Percentiles rank a stretch among this genome's conserved stretches.
phyloP scores from a whole-genome alignment of 23 red algal genomes.

The Porphyridium purpureum region DNA sequence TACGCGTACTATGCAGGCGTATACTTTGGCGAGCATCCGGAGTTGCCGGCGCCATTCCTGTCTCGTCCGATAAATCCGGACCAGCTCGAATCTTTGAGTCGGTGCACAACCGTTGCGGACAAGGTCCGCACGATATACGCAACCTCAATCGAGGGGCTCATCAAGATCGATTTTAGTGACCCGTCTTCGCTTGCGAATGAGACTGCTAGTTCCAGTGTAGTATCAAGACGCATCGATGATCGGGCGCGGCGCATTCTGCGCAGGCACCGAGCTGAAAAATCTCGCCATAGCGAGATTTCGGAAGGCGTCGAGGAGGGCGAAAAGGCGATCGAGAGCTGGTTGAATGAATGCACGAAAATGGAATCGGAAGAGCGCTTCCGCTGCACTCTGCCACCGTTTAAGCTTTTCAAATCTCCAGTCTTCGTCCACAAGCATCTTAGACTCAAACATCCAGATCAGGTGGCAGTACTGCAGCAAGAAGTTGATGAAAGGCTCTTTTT shows the following conservation, averaged over 20 bases:
- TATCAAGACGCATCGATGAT: slow-evolving; percentile 37
- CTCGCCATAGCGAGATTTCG: slow-evolving; percentile 4
- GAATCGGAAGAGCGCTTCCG: slow-evolving; percentile 31
- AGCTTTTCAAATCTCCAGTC: slow-evolving; percentile 37
- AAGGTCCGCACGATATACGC: no score
- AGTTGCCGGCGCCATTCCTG: no score
- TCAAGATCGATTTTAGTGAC: no score
- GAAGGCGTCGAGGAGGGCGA: slow-evolving; percentile 14
- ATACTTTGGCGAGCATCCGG: no score
- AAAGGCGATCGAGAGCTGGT: slow-evolving; percentile 6
- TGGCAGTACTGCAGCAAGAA: slow-evolving; percentile 15
- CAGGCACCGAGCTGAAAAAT: slow-evolving; percentile 12
- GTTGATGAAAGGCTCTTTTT: slow-evolving; percentile 11
- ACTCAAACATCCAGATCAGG: slow-evolving; percentile 23
- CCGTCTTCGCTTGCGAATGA: no score
- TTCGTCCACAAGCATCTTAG: slow-evolving; percentile 47
- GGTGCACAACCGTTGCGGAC: no score
- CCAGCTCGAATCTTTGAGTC: no score
- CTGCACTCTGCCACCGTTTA: slow-evolving; percentile 33
- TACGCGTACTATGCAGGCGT: no score
- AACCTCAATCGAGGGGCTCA: no score
- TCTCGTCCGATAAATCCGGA: no score
- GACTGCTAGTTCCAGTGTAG: no score
- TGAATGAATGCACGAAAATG: slow-evolving; percentile 23
- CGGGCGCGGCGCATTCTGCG: slow-evolving; percentile 11